These are phyloP conservation scores for Aspergillus ostianus DNA, from an alignment of 495 filamentous ascomycete genomes.

Conservation along the genomic window DNA sequence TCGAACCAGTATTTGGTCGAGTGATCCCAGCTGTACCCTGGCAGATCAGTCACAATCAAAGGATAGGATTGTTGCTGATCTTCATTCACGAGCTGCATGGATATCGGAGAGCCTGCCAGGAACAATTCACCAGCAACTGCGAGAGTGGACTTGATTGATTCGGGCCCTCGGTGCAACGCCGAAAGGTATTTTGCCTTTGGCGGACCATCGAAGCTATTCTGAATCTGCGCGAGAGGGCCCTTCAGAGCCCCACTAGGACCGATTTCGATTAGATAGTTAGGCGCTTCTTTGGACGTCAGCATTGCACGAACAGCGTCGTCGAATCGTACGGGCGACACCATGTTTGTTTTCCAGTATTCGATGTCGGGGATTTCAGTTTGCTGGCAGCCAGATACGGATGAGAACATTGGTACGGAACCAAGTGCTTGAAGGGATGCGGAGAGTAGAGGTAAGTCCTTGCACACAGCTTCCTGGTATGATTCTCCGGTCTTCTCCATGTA, in stretches of 20 bases:
- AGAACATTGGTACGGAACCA: constrained; percentile 10
- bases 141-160: neutral
- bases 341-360: constrained; percentile 35
- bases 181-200: neutral
- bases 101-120: constrained; percentile 7
- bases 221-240: constrained; percentile 30
- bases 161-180: neutral
- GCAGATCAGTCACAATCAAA: constrained; percentile 19
- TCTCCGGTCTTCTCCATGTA: constrained; percentile 44
- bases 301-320: constrained; percentile 21
- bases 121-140: constrained; percentile 18
- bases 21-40: constrained; percentile 29
- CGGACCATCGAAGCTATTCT: constrained; percentile 1
- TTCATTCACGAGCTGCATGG: constrained; percentile 1
- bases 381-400: constrained; percentile 23
- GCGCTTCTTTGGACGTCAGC: constrained; percentile 1
- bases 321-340: constrained; percentile 32
- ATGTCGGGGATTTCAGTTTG: constrained; percentile 1
- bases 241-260: constrained; percentile 31
- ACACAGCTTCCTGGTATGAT: constrained; percentile 12
- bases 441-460: neutral
- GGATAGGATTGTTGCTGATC: neutral
- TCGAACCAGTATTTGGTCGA: constrained; percentile 45
- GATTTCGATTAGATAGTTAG: constrained; percentile 28
- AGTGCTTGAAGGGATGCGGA: neutral